Base-by-base conservation (phyloP, 768 basidiomycete genomes). In the Rhodotorula diobovata region DNA sequence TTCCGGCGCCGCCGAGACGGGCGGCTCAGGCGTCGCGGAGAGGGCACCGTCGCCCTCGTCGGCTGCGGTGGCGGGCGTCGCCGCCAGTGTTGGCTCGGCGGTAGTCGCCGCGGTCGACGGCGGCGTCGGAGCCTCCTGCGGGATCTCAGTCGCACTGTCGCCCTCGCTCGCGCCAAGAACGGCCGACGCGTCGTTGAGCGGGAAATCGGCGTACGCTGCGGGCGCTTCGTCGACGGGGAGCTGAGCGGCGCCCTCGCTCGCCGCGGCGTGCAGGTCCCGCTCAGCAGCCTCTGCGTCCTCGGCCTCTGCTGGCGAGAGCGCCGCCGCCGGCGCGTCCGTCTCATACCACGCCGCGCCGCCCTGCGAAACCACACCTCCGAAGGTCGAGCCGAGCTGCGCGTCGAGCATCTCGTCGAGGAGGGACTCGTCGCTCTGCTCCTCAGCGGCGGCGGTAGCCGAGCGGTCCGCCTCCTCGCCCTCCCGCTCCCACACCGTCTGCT, bases 391-490 rank as follows among this genome's bases (percentile, higher is more conserved):
- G 11, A 59, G 30, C 23, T 60, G 57, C 43, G 39, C 57, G 14
- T 64, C 66, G 32, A 72, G 45, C 53, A 55, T 46, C 20, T 56
- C 63, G 7, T 68, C 57, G 51, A 68, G 50, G 46, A 64, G 45
- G 32, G 35, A 18, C 46, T 62, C 61, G n/a, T 55, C 21, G 41
- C 51, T 51, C 37, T 68, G 37, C 20, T 55, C 45, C 10, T 46
- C 37, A 34, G 15, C 53, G 21, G 57, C 63, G 34, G 32, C 10
- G 25, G 3, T 16, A 39, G 11, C 41, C 8, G 18, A 12, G 14
- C 8, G 41, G 14, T 34, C 35, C 32, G 0, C 18, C 60, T 18
- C 59, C 2, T 41, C 53, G 12, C 6, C 48, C 20, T 53, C 32
- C 4, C 48, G 62, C 7, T 53, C 43, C 39, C 57, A 48, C 9